Conservation (phyloP, 2,329 filamentous ascomycete genomes). For the Endoconidiophora polonica region DNA sequence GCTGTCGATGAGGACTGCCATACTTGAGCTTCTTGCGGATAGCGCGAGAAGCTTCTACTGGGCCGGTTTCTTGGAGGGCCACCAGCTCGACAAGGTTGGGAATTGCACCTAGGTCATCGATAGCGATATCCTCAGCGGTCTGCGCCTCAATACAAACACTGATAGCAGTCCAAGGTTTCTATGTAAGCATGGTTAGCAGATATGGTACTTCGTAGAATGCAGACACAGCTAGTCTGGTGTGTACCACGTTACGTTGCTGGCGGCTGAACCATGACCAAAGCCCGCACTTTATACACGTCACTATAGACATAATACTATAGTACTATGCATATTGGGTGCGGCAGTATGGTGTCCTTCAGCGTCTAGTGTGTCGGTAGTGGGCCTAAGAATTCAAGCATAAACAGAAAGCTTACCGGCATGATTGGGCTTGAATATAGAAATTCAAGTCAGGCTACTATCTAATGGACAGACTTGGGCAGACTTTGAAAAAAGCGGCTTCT, state of each 20-base stretch:
- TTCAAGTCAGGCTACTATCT: too few relatives aligned
- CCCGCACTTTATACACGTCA: too few relatives aligned
- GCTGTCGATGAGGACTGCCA: slow-evolving; percentile 80
- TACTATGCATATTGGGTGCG: too few relatives aligned
- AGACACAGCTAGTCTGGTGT: background rate
- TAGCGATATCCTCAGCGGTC: slow-evolving; percentile 75
- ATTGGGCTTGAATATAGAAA: too few relatives aligned
- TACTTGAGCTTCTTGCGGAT: slow-evolving; percentile 98
- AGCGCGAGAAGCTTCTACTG: slow-evolving; percentile 76
- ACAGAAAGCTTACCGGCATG: too few relatives aligned
- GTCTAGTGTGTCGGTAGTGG: too few relatives aligned
- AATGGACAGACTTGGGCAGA: too few relatives aligned
- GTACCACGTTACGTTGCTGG: background rate
- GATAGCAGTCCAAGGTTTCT: slow-evolving; percentile 81
- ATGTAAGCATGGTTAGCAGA: background rate
- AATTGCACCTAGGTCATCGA: slow-evolving; percentile 82
- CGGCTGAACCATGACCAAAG: too few relatives aligned
- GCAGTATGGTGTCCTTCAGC: too few relatives aligned
- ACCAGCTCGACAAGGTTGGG: slow-evolving; percentile 91
- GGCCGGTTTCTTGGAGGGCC: slow-evolving; percentile 71
- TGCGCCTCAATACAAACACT: slow-evolving; percentile 84
- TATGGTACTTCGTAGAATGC: background rate
- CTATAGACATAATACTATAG: too few relatives aligned
- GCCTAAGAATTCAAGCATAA: too few relatives aligned
- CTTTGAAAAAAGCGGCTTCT: too few relatives aligned